A percentile compares a stretch with the other conserved stretches of the same genome.
Conservation (phyloP, 2,329 filamentous ascomycete genomes). For the Fusarium udum region DNA sequence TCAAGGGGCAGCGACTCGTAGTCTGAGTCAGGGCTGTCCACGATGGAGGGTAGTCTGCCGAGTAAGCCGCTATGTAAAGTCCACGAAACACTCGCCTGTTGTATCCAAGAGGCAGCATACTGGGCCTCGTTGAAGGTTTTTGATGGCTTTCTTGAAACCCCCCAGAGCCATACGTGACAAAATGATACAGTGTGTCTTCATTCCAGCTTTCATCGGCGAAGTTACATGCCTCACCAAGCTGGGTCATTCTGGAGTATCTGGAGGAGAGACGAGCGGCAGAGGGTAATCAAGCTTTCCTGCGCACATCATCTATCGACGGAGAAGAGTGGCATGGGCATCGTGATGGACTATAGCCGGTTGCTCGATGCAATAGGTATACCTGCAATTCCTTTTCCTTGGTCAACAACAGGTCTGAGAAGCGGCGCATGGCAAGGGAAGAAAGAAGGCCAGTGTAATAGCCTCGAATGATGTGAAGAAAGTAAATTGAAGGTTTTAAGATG, state of each 20-base stretch:
- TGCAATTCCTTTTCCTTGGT: fast-evolving
- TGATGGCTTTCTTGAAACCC: not conserved
- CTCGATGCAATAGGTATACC: fast-evolving
- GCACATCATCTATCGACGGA: not conserved
- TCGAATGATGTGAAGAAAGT: too few species aligned
- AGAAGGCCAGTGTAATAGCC: fast-evolving
- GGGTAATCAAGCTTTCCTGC: too few species aligned
- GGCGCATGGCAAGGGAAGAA: fast-evolving
- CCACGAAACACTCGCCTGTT: too few species aligned
- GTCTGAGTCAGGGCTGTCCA: not conserved
- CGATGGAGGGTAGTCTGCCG: not conserved
- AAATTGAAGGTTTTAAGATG: not conserved
- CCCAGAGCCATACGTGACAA: not conserved
- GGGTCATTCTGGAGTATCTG: not conserved
- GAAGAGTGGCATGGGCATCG: too few species aligned
- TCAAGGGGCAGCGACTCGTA: too few species aligned
- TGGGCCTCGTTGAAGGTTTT: fast-evolving
- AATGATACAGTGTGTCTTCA: fast-evolving
- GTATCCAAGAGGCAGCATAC: not conserved
- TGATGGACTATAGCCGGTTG: not conserved
- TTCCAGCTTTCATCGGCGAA: fast-evolving
- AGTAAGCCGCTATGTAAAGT: fast-evolving
- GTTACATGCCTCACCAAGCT: not conserved
- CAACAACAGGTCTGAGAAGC: fast-evolving
- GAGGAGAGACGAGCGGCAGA: too few species aligned